Percentiles rank a stretch among this genome's conserved stretches.
Evolutionary conservation across 2,329 filamentous ascomycete species (phyloP).

Genomic region (Penicillium occitanis): DNA sequence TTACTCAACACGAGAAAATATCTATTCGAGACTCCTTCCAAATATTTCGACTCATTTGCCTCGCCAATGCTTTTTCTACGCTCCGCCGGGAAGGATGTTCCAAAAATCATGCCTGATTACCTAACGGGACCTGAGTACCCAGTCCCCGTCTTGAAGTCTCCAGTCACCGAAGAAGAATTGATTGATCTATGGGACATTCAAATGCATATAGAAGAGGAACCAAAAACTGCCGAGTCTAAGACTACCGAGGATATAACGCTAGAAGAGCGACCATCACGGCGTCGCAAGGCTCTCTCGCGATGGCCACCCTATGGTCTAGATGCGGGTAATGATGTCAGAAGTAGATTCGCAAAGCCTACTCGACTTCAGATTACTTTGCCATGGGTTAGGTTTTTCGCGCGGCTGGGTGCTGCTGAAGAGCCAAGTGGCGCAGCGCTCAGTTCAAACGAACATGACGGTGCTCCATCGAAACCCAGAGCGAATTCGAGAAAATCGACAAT

Average conservation of each 20-base stretch:
- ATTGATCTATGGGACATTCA: slow-evolving; percentile 21
- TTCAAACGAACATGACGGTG: neutral
- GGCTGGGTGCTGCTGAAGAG: neutral
- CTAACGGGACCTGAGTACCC: slow-evolving; percentile 37
- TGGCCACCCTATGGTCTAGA: slow-evolving; percentile 44
- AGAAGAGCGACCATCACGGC: slow-evolving; percentile 27
- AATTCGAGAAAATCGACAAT: neutral
- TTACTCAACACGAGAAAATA: slow-evolving; percentile 37
- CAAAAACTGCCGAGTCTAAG: neutral
- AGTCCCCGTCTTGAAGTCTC: slow-evolving; percentile 31
- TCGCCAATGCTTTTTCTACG: slow-evolving; percentile 46
- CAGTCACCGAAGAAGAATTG: slow-evolving; percentile 14
- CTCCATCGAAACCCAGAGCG: neutral
- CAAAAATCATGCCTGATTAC: slow-evolving; percentile 35
- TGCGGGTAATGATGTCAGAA: slow-evolving; percentile 29
- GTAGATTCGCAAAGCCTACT: slow-evolving; percentile 25
- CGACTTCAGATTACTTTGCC: slow-evolving; percentile 35
- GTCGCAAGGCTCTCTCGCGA: slow-evolving; percentile 38
- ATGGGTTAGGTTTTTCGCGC: slow-evolving; percentile 32
- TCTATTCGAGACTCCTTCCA: slow-evolving; percentile 39
- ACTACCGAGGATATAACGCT: neutral
- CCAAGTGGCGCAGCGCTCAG: neutral
- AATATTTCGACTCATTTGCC: slow-evolving; percentile 47
- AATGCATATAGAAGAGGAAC: slow-evolving; percentile 16
- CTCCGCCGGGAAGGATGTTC: slow-evolving; percentile 42